Percentiles rank a stretch among this genome's conserved stretches.
Conservation (phyloP, 306 rosid genomes). For the Vachellia pachyceras region DNA sequence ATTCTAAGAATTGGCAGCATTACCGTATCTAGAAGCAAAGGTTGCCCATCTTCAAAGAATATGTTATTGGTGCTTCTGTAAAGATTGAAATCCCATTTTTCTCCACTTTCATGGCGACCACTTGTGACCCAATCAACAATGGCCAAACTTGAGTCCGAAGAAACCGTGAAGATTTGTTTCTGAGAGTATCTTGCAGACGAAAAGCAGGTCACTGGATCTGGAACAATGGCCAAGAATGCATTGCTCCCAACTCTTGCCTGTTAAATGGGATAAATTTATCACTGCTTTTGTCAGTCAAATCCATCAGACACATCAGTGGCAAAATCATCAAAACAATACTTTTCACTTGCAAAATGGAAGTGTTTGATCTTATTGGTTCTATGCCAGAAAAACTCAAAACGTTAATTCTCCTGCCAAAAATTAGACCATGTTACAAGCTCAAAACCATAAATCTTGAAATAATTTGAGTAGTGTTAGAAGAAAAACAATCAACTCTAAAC, state of each 20-base stretch:
- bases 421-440: not conserved
- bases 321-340: conserved; percentile 20
- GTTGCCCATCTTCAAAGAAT: conserved; percentile 70
- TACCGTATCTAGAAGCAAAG: conserved; percentile 87
- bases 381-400: conserved; percentile 19
- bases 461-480: not conserved
- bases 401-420: not conserved
- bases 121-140: conserved; percentile 98
- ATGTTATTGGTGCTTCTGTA: conserved; percentile 82
- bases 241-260: conserved; percentile 83
- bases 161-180: conserved; percentile 77
- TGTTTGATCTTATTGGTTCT: not conserved
- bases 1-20: conserved; percentile 17
- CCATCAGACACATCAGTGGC: conserved; percentile 27
- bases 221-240: conserved; percentile 81
- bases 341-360: conserved; percentile 6
- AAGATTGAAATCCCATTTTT: conserved; percentile 88
- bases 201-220: conserved; percentile 98
- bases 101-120: conserved; percentile 93
- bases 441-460: conserved; percentile 12
- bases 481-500: conserved; percentile 11
- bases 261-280: conserved; percentile 47
- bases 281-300: conserved; percentile 36
- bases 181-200: conserved; percentile 89
- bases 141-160: conserved; percentile 73